These are phyloP conservation scores for Ceratocystis huliohia DNA, from an alignment of 2,329 filamentous ascomycete genomes.

Conservation along the genomic window DNA sequence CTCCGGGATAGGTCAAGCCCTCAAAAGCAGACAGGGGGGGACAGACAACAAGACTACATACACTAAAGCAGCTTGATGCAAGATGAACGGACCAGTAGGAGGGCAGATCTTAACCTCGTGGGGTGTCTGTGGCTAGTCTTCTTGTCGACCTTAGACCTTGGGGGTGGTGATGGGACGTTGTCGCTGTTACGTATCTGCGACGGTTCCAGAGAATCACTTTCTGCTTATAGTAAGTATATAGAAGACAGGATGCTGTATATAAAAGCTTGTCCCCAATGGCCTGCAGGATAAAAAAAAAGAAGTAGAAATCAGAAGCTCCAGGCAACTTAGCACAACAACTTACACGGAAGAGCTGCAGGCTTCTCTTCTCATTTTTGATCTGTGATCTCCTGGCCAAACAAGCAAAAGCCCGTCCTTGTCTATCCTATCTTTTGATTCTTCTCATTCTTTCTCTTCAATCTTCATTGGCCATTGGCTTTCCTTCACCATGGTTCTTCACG, in stretches of 20 bases:
- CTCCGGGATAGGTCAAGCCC: conserved; percentile 5
- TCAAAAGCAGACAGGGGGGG: conserved; percentile 1
- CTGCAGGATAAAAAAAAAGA: neutral
- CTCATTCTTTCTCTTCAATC: neutral
- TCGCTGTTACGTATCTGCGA: neutral
- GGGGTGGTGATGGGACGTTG: neutral
- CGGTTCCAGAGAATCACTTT: neutral
- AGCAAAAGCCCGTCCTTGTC: neutral
- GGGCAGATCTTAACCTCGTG: neutral
- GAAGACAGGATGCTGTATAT: conserved; percentile 10
- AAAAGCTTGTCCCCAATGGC: conserved; percentile 16
- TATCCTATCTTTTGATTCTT: neutral
- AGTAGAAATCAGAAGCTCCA: neutral
- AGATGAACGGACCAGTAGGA: neutral
- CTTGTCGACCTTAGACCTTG: neutral
- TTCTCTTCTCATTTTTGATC: too few relatives aligned
- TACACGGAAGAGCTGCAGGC: neutral
- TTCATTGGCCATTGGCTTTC: neutral
- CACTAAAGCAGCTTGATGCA: too few relatives aligned
- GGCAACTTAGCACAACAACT: neutral
- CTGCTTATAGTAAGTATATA: neutral
- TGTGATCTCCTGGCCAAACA: neutral
- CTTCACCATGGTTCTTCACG: conserved; percentile 41
- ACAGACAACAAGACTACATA: neutral
- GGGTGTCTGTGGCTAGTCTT: conserved; percentile 5